These are phyloP conservation scores for Reticulascus tulasneorum DNA, from an alignment of 2,329 filamentous ascomycete species.

Conservation along the genomic window DNA sequence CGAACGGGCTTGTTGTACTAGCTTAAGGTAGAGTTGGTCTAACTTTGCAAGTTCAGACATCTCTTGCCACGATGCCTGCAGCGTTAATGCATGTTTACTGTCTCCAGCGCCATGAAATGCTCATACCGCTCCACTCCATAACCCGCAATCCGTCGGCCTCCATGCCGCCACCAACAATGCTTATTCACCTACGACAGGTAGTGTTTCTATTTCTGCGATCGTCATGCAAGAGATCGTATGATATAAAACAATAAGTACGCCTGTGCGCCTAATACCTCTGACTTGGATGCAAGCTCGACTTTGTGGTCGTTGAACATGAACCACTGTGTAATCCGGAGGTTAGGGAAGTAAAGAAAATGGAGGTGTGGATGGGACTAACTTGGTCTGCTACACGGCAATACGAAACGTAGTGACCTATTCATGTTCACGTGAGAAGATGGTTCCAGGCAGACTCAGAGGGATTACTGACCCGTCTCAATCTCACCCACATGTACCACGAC, in stretches of 20 bases:
- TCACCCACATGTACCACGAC: slow-evolving; percentile 93
- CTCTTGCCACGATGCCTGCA: too few relatives aligned
- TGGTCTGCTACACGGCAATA: slow-evolving; percentile 79
- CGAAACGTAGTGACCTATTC: slow-evolving; percentile 70
- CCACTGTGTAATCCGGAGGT: slow-evolving; percentile 64
- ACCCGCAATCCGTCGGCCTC: too few relatives aligned
- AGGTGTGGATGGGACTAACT: slow-evolving; percentile 32
- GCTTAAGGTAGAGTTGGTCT: too few relatives aligned
- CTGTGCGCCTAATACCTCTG: slow-evolving; percentile 79
- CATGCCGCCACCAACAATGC: too few relatives aligned
- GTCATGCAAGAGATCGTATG: slow-evolving; percentile 54
- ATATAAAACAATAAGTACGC: slow-evolving; percentile 91
- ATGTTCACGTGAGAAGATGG: neutral
- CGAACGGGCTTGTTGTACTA: too few relatives aligned
- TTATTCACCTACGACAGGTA: too few relatives aligned
- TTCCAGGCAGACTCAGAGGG: neutral
- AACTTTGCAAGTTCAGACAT: too few relatives aligned
- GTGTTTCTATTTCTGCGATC: neutral
- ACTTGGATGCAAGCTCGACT: slow-evolving; percentile 77
- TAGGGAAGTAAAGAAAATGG: slow-evolving; percentile 1
- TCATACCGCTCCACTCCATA: too few relatives aligned
- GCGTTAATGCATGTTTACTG: too few relatives aligned
- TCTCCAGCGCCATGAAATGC: too few relatives aligned
- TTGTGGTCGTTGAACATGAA: slow-evolving; percentile 95
- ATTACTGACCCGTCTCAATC: slow-evolving; percentile 86